phyloP scores from a whole-genome alignment of 805 yeast species.

The Zygotorulaspora sp. region DNA sequence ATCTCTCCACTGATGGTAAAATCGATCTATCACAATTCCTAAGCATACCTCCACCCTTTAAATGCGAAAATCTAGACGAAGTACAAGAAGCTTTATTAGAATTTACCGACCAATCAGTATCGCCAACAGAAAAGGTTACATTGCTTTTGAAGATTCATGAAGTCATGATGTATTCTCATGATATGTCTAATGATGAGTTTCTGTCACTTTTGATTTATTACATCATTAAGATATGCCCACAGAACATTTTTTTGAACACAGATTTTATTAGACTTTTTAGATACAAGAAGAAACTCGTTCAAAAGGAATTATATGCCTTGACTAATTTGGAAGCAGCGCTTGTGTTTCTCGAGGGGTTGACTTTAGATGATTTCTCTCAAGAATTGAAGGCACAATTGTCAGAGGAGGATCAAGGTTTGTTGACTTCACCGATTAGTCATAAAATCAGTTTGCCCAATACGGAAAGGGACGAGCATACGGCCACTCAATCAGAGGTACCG shows the following conservation, averaged over 20 bases:
- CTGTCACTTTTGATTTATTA: slow-evolving; percentile 31
- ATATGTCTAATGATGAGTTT: slow-evolving; percentile 33
- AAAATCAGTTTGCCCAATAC: slow-evolving; percentile 20
- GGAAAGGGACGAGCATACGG: slow-evolving; percentile 1
- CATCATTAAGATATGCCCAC: slow-evolving; percentile 23
- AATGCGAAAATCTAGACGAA: slow-evolving; percentile 11
- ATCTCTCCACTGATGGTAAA: slow-evolving; percentile 20
- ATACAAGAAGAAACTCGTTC: slow-evolving; percentile 31
- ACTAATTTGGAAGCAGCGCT: slow-evolving; percentile 36
- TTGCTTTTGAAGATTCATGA: slow-evolving; percentile 28
- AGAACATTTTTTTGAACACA: slow-evolving; percentile 26
- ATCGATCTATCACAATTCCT: slow-evolving; percentile 26
- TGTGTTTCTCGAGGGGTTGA: slow-evolving; percentile 32
- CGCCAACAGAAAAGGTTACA: slow-evolving; percentile 32
- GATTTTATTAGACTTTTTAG: slow-evolving; percentile 34
- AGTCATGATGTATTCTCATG: slow-evolving; percentile 24
- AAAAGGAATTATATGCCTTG: slow-evolving; percentile 32
- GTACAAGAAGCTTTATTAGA: slow-evolving; percentile 18
- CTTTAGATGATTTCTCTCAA: slow-evolving; percentile 23
- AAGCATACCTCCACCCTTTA: slow-evolving; percentile 17
- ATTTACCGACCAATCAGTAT: slow-evolving; percentile 22
- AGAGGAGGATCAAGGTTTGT: slow-evolving; percentile 12
- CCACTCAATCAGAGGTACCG: slow-evolving; percentile 5
- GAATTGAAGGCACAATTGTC: slow-evolving; percentile 18
- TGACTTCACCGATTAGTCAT: slow-evolving; percentile 22